Evolutionary conservation across 345 rosid species (phyloP).

Genomic region (Moricandia moricandioides): DNA sequence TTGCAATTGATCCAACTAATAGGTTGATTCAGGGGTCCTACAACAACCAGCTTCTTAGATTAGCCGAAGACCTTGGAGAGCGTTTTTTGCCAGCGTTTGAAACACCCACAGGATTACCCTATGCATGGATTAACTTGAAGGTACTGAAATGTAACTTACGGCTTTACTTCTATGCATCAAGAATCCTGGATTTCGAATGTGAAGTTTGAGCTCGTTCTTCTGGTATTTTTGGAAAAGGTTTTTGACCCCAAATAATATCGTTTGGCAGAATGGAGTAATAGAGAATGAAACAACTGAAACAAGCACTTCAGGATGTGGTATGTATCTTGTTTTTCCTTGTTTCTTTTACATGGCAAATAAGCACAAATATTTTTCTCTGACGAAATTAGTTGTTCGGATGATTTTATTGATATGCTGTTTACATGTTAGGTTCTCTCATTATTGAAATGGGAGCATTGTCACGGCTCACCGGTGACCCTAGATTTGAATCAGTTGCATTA

Average conservation of each 20-base stretch:
- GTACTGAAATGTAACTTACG: slow-evolving; percentile 35
- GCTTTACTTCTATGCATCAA: not conserved
- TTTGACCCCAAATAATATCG: slow-evolving; percentile 53
- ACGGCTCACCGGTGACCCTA: slow-evolving; percentile 81
- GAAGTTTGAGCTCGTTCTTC: slow-evolving; percentile 35
- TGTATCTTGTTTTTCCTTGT: slow-evolving; percentile 35
- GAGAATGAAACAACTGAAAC: slow-evolving; percentile 87
- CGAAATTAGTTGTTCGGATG: not conserved
- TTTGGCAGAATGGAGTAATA: slow-evolving; percentile 84
- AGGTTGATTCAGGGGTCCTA: slow-evolving; percentile 75
- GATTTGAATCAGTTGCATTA: slow-evolving; percentile 80
- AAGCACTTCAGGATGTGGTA: slow-evolving; percentile 98
- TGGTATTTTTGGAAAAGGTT: slow-evolving; percentile 45
- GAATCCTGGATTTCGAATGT: not conserved
- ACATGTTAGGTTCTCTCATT: slow-evolving; percentile 71
- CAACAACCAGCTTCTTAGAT: slow-evolving; percentile 67
- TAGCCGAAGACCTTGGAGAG: slow-evolving; percentile 85
- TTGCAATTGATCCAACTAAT: slow-evolving; percentile 79
- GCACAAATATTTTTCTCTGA: not conserved
- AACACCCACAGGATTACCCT: slow-evolving; percentile 88
- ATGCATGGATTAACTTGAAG: slow-evolving; percentile 96
- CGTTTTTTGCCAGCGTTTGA: slow-evolving; percentile 85
- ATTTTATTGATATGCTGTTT: slow-evolving; percentile 18
- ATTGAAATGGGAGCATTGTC: slow-evolving; percentile 98
- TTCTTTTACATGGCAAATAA: slow-evolving; percentile 18